These are phyloP conservation scores for Cantharellus anzutake DNA, from an alignment of 768 basidiomycete species.

Conservation along the genomic window DNA sequence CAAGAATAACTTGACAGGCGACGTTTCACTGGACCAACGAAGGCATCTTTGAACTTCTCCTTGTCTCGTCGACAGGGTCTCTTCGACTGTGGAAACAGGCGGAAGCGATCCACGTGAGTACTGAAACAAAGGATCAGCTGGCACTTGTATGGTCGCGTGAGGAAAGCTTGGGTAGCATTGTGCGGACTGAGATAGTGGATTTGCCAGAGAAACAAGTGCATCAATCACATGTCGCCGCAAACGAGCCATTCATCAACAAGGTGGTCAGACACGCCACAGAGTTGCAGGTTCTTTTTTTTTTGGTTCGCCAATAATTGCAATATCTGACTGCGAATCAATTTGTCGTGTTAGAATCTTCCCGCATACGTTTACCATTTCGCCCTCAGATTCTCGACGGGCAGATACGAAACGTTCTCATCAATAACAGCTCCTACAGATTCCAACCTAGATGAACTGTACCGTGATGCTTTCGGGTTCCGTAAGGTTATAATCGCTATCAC, in stretches of 20 bases:
- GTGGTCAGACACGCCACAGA: background rate
- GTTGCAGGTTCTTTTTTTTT: background rate
- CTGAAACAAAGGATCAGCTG: no score
- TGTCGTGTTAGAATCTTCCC: conserved; percentile 38
- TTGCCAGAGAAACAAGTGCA: conserved; percentile 39
- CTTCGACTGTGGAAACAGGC: conserved; percentile 55
- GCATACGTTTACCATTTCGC: conserved; percentile 45
- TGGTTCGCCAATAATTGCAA: background rate
- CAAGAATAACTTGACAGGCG: no score
- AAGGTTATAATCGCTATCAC: conserved; percentile 66
- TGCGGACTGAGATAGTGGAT: conserved; percentile 50
- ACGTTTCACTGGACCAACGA: no score
- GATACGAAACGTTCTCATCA: conserved; percentile 24
- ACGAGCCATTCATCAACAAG: background rate
- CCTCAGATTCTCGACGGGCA: conserved; percentile 51
- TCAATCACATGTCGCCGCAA: background rate
- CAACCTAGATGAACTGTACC: conserved; percentile 18
- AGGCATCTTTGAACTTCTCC: no score
- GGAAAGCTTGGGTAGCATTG: conserved; percentile 51
- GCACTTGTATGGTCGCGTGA: conserved; percentile 56
- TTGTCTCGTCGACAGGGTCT: conserved; percentile 60
- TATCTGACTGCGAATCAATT: background rate
- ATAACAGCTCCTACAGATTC: conserved; percentile 20
- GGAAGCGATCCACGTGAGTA: conserved; percentile 5
- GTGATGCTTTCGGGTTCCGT: conserved; percentile 74